phyloP scores from a whole-genome alignment of 2,329 filamentous ascomycete species.

The Xylaria sp. region DNA sequence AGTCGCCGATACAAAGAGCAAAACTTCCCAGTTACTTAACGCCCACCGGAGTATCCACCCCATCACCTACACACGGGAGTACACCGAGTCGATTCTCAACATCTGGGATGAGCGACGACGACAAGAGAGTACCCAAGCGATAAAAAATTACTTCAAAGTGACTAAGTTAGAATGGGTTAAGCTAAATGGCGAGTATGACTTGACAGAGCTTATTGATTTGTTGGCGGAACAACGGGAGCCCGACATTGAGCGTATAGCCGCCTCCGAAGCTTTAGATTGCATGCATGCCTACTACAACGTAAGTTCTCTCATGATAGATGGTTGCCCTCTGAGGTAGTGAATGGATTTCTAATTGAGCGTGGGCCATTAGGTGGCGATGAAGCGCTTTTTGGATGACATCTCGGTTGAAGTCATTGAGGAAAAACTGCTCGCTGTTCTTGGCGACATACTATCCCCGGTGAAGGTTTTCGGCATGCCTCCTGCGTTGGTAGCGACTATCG shows the following conservation, averaged over 20 bases:
- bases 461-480: slow-evolving; percentile 45
- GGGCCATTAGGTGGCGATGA: slow-evolving; percentile 48
- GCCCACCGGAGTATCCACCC: slow-evolving; percentile 53
- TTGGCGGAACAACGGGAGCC: slow-evolving; percentile 29
- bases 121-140: slow-evolving; percentile 24
- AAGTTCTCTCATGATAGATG: too few species aligned
- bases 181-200: background rate
- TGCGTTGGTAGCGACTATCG: slow-evolving; percentile 45
- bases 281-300: slow-evolving; percentile 47
- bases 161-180: background rate
- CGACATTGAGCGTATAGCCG: slow-evolving; percentile 38
- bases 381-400: slow-evolving; percentile 51
- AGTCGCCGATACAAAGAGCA: slow-evolving; percentile 44
- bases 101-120: slow-evolving; percentile 22
- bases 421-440: slow-evolving; percentile 45
- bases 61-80: slow-evolving; percentile 60
- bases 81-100: slow-evolving; percentile 46
- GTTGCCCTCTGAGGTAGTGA: background rate
- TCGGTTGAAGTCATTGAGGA: slow-evolving; percentile 50
- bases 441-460: slow-evolving; percentile 48
- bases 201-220: slow-evolving; percentile 30
- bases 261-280: slow-evolving; percentile 43
- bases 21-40: slow-evolving; percentile 52
- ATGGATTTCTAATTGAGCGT: background rate
- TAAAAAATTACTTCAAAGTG: slow-evolving; percentile 34